These are phyloP conservation scores for Arctium lappa DNA, from an alignment of 129 eudicot genomes.

Conservation along the genomic window DNA sequence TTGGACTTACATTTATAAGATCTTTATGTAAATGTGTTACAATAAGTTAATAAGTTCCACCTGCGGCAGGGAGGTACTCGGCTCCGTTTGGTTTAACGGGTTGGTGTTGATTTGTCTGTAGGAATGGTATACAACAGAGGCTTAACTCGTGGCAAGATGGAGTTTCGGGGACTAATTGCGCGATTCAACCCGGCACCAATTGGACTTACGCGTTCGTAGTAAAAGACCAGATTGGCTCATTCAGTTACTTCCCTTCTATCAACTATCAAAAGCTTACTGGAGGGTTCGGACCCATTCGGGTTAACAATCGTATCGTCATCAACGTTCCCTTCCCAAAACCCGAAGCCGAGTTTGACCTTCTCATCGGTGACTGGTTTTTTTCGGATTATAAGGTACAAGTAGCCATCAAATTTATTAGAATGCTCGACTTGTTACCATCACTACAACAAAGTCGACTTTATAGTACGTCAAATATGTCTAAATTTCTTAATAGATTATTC, in stretches of 20 bases:
- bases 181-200: conserved; percentile 61
- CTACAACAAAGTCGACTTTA: background rate
- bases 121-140: conserved; percentile 88
- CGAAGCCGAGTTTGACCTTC: conserved; percentile 80
- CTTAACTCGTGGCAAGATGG: conserved; percentile 91
- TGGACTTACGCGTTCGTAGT: conserved; percentile 72
- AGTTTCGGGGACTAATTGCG: conserved; percentile 78
- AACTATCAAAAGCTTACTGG: conserved; percentile 67
- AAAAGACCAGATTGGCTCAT: conserved; percentile 71
- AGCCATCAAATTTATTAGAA: background rate
- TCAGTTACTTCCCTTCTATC: conserved; percentile 61
- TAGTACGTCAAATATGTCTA: background rate
- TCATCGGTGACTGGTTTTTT: conserved; percentile 61
- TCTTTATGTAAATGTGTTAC: too few relatives aligned
- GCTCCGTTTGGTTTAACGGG: background rate
- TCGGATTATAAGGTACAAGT: conserved; percentile 45
- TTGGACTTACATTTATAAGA: too few relatives aligned
- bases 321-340: conserved; percentile 75
- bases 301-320: conserved; percentile 68
- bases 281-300: conserved; percentile 71
- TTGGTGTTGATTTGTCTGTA: conserved; percentile 10
- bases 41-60: too few relatives aligned
- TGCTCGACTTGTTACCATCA: background rate
- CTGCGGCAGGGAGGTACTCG: too few relatives aligned
- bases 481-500: background rate